A percentile compares a stretch with the other conserved stretches of the same genome.
Conservation (phyloP, 192 early-diverging fungal species). For the Oehlia diaphana region DNA sequence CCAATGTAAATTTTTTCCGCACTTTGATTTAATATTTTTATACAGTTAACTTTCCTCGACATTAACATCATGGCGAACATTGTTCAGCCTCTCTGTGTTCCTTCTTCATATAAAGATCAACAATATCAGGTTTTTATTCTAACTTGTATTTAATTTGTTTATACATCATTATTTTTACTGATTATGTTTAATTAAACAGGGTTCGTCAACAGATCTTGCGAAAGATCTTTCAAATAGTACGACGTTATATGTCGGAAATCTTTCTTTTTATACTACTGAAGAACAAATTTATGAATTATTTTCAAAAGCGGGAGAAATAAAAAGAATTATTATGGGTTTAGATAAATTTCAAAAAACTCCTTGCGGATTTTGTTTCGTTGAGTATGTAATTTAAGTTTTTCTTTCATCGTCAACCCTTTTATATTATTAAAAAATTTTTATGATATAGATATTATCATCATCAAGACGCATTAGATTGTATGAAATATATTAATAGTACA, state of each 20-base stretch:
- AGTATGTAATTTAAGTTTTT: constrained; percentile 56
- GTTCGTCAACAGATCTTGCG: constrained; percentile 47
- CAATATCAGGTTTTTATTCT: constrained; percentile 63
- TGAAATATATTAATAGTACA: constrained; percentile 92
- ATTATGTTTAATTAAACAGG: constrained; percentile 34
- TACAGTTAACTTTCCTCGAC: too few relatives aligned
- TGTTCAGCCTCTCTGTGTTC: constrained; percentile 52
- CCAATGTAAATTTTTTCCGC: too few relatives aligned
- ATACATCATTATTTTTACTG: not conserved
- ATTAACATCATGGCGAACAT: constrained; percentile 34
- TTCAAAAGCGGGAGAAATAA: constrained; percentile 94
- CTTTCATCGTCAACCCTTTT: not conserved
- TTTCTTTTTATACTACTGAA: constrained; percentile 97
- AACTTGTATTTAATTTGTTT: not conserved
- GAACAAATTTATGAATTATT: constrained; percentile 98
- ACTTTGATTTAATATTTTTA: not conserved
- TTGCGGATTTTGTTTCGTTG: constrained; percentile 99
- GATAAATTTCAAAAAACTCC: constrained; percentile 92
- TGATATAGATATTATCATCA: constrained; percentile 79
- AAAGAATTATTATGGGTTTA: constrained; percentile 98
- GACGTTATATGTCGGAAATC: constrained; percentile 95
- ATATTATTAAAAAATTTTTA: not conserved
- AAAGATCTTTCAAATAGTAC: constrained; percentile 60
- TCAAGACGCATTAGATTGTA: constrained; percentile 86
- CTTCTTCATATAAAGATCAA: constrained; percentile 86